Conservation (phyloP, 1,284 basidiomycete genomes). For the Macrocybe sp. region DNA sequence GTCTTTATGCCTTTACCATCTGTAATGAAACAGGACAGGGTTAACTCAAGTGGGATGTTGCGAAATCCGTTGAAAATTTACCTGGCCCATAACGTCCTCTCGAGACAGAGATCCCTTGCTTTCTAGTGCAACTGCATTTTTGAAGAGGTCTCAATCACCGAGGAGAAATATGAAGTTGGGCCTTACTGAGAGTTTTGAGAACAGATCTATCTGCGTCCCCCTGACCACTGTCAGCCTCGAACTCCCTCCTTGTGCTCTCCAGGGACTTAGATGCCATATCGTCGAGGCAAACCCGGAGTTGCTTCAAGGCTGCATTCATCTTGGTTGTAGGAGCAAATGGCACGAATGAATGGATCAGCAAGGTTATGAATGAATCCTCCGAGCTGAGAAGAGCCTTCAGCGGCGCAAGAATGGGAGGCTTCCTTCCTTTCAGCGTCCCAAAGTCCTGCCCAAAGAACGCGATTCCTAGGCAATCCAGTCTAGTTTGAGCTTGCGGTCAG, state of each 20-base stretch:
- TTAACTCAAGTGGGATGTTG: neutral
- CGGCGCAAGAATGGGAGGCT: slow-evolving; percentile 7
- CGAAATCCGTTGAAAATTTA: neutral
- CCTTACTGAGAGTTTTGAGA: slow-evolving; percentile 9
- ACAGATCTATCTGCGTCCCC: slow-evolving; percentile 11
- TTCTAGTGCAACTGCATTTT: neutral
- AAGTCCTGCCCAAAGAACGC: slow-evolving; percentile 16
- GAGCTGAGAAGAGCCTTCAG: slow-evolving; percentile 17
- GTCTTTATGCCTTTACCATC: neutral
- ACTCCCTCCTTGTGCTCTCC: slow-evolving; percentile 1
- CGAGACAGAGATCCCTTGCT: neutral
- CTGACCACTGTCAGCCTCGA: slow-evolving; percentile 2
- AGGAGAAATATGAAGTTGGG: neutral
- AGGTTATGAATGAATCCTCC: slow-evolving; percentile 19
- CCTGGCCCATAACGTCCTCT: slow-evolving; percentile 7
- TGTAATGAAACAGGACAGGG: neutral
- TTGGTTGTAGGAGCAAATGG: neutral
- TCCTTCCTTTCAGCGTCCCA: slow-evolving; percentile 12
- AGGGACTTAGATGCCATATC: slow-evolving; percentile 10
- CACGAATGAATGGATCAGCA: slow-evolving; percentile 5
- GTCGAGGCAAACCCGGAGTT: slow-evolving; percentile 17
- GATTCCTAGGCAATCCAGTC: slow-evolving; percentile 17
- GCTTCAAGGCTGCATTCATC: slow-evolving; percentile 34
- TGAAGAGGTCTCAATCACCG: neutral
- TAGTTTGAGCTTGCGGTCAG: neutral